Conservation (phyloP, 2,329 filamentous ascomycete species). For the Rasamsonia emersonii region DNA sequence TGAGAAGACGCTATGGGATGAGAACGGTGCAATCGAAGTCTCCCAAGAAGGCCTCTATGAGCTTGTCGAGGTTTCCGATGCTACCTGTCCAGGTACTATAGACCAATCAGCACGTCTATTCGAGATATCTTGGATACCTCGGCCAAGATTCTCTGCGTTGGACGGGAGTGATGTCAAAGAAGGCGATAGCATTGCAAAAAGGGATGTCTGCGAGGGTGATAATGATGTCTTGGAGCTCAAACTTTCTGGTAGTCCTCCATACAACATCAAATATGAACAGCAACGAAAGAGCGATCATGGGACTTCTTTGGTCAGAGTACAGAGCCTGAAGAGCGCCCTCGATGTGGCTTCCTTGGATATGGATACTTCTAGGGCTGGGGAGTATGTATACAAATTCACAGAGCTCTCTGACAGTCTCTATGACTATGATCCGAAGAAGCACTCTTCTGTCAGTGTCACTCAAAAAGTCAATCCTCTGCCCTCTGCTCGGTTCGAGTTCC, state of each 20-base stretch:
- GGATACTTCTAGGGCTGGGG: constrained; percentile 74
- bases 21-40: constrained; percentile 63
- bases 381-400: constrained; percentile 78
- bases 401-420: constrained; percentile 81
- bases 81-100: constrained; percentile 70
- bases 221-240: constrained; percentile 79
- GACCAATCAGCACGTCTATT: constrained; percentile 68
- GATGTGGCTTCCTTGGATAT: constrained; percentile 70
- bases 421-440: constrained; percentile 58
- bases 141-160: constrained; percentile 62
- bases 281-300: constrained; percentile 62
- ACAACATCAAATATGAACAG: constrained; percentile 72
- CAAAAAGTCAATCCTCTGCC: constrained; percentile 82
- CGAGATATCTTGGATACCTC: constrained; percentile 73
- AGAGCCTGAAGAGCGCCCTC: constrained; percentile 67
- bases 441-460: constrained; percentile 59
- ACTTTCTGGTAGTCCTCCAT: constrained; percentile 74
- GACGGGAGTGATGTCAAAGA: constrained; percentile 40
- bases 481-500: constrained; percentile 69
- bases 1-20: constrained; percentile 41
- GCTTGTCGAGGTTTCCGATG: constrained; percentile 67
- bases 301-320: constrained; percentile 55
- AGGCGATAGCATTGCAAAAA: constrained; percentile 56
- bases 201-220: constrained; percentile 87
- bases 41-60: constrained; percentile 66